Conservation (phyloP, 1,284 basidiomycete species). For the Ceratobasidium sp. region DNA sequence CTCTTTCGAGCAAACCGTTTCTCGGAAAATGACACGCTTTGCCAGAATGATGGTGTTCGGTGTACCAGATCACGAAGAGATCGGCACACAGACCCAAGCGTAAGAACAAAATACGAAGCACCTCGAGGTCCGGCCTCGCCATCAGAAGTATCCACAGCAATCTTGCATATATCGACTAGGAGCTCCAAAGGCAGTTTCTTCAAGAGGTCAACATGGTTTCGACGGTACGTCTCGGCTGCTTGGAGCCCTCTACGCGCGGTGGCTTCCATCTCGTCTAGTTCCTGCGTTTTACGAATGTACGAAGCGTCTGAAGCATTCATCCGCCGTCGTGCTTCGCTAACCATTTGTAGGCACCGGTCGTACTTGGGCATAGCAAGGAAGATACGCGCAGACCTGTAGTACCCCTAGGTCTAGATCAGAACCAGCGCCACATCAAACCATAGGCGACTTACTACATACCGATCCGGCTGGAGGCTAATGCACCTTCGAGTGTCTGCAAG, state of each 20-base stretch:
- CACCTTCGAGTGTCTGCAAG: conserved; percentile 68
- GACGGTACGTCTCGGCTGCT: conserved; percentile 49
- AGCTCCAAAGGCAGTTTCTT: conserved; percentile 70
- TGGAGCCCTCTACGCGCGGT: conserved; percentile 46
- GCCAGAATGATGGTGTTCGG: conserved; percentile 6
- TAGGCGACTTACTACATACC: conserved; percentile 60
- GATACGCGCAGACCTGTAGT: conserved; percentile 53
- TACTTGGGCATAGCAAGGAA: conserved; percentile 51
- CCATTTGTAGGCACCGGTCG: conserved; percentile 51
- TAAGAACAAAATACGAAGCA: conserved; percentile 12
- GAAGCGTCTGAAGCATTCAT: conserved; percentile 45
- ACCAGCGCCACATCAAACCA: neutral
- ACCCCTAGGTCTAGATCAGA: conserved; percentile 50
- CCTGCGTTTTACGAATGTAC: conserved; percentile 40
- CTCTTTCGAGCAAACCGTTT: neutral
- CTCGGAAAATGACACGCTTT: neutral
- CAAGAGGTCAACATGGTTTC: conserved; percentile 43
- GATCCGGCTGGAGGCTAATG: conserved; percentile 66
- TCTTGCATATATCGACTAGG: conserved; percentile 55
- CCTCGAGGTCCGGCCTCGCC: neutral
- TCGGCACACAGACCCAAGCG: conserved; percentile 17
- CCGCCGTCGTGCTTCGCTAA: conserved; percentile 51
- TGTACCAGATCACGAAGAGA: neutral
- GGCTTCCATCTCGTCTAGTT: conserved; percentile 48
- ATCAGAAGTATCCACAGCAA: neutral